A percentile compares a stretch with the other conserved stretches of the same genome.
phyloP scores from a whole-genome alignment of 2,329 filamentous ascomycete species.

The Eurotiales sp. region DNA sequence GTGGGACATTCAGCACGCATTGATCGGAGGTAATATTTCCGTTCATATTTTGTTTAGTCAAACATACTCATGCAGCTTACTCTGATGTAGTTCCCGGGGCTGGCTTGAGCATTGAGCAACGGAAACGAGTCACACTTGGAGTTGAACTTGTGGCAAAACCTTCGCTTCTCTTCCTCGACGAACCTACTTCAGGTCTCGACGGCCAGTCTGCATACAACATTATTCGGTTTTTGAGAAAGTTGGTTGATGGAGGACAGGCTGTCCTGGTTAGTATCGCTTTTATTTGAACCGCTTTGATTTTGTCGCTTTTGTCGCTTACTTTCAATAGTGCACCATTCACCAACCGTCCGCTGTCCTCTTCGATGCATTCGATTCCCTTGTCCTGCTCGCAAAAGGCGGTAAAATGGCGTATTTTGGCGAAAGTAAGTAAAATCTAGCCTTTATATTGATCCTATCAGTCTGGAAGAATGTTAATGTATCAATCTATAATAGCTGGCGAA shows the following conservation, averaged over 20 bases:
- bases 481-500: conserved; percentile 24
- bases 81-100: conserved; percentile 41
- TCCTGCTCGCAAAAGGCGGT: conserved; percentile 63
- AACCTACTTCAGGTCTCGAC: conserved; percentile 62
- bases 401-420: conserved; percentile 65
- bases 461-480: neutral
- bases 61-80: neutral
- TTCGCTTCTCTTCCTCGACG: conserved; percentile 59
- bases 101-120: conserved; percentile 62
- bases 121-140: conserved; percentile 60
- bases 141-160: conserved; percentile 60
- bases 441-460: neutral
- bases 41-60: neutral
- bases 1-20: conserved; percentile 58
- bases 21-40: conserved; percentile 49
- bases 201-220: conserved; percentile 57
- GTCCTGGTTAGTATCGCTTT: conserved; percentile 48
- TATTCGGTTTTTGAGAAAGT: conserved; percentile 62
- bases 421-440: conserved; percentile 23
- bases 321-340: conserved; percentile 56
- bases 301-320: neutral
- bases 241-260: conserved; percentile 64
- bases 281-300: no score
- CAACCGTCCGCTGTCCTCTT: conserved; percentile 67
- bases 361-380: conserved; percentile 62